phyloP scores from a whole-genome alignment of 1,284 basidiomycete genomes.

The Sporisorium scitamineum region DNA sequence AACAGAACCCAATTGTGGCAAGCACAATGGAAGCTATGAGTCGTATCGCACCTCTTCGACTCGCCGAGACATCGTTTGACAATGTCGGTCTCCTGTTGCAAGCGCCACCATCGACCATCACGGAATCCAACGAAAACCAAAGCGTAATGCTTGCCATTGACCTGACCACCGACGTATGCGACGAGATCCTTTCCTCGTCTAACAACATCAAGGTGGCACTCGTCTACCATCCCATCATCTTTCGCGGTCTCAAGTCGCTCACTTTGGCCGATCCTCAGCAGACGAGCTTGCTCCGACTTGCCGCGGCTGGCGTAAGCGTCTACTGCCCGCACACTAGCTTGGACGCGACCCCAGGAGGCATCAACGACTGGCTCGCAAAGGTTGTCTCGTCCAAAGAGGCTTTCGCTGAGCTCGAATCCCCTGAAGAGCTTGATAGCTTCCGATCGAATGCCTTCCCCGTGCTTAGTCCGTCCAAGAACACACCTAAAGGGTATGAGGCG shows the following conservation, averaged over 20 bases:
- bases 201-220: slow-evolving; percentile 74
- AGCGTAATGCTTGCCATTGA: slow-evolving; percentile 65
- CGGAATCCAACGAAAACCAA: slow-evolving; percentile 20
- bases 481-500: slow-evolving; percentile 25
- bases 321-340: slow-evolving; percentile 89
- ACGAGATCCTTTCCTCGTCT: slow-evolving; percentile 57
- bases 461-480: slow-evolving; percentile 22
- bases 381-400: slow-evolving; percentile 36
- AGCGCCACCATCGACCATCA: slow-evolving; percentile 16
- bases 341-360: slow-evolving; percentile 82
- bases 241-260: slow-evolving; percentile 81
- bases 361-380: slow-evolving; percentile 74
- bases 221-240: slow-evolving; percentile 82
- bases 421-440: slow-evolving; percentile 4
- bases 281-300: slow-evolving; percentile 80
- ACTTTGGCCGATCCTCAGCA: slow-evolving; percentile 85
- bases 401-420: slow-evolving; percentile 22
- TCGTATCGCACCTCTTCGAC: slow-evolving; percentile 55
- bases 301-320: slow-evolving; percentile 83
- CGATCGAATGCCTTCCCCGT: slow-evolving; percentile 3
- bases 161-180: slow-evolving; percentile 61
- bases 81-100: slow-evolving; percentile 65
- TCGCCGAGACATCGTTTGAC: slow-evolving; percentile 65
- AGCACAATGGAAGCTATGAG: slow-evolving; percentile 40
- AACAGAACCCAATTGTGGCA: slow-evolving; percentile 31